Percentiles rank a stretch among this genome's conserved stretches.
These are phyloP conservation scores for Setaria italica DNA, from an alignment of 202 grass and related monocot species.

Conservation along the genomic window DNA sequence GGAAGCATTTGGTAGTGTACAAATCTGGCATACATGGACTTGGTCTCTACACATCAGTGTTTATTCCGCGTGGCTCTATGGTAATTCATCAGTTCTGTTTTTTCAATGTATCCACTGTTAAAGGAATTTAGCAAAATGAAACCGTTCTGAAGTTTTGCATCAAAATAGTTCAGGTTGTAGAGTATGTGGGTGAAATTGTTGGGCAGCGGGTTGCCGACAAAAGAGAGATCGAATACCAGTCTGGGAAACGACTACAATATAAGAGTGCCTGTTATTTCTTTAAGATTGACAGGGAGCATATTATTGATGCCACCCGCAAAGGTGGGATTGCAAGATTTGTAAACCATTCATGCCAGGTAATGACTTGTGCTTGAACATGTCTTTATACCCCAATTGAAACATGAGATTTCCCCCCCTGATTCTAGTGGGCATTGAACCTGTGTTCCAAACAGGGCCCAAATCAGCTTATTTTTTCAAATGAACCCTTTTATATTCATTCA, in stretches of 20 bases:
- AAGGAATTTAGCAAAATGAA: constrained; percentile 27
- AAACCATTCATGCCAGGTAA: constrained; percentile 93
- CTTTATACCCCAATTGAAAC: constrained; percentile 11
- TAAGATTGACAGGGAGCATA: constrained; percentile 87
- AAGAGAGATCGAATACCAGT: constrained; percentile 86
- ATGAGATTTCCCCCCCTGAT: neutral
- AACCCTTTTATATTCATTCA: constrained; percentile 21
- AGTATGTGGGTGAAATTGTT: constrained; percentile 94
- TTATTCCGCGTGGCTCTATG: constrained; percentile 85
- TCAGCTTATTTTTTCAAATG: constrained; percentile 34
- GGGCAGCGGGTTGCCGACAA: constrained; percentile 85
- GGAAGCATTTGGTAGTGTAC: constrained; percentile 91
- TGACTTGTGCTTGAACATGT: neutral
- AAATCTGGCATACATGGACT: constrained; percentile 97
- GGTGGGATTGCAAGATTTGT: constrained; percentile 95
- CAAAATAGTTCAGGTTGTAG: constrained; percentile 69
- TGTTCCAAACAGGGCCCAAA: constrained; percentile 10
- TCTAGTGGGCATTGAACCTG: constrained; percentile 3
- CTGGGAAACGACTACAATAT: constrained; percentile 75
- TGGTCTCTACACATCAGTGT: constrained; percentile 90
- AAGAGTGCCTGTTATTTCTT: constrained; percentile 96
- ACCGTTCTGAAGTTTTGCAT: constrained; percentile 25
- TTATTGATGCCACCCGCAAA: constrained; percentile 92
- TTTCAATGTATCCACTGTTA: neutral
- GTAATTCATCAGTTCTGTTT: constrained; percentile 45